phyloP scores from a whole-genome alignment of 345 rosid species.

The Alliaria petiolata region DNA sequence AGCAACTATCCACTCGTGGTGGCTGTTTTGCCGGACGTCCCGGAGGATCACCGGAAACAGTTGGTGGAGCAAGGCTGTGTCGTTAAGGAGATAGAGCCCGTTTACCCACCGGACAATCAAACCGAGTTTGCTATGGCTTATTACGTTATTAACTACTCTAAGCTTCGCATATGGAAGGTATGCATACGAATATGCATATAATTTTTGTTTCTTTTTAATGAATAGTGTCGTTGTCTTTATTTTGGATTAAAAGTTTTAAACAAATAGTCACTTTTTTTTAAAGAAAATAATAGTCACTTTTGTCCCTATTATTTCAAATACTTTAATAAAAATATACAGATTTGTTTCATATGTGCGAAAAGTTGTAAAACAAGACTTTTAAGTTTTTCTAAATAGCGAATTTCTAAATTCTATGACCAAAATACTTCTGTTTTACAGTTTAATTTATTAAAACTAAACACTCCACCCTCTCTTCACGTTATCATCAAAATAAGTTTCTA shows the following conservation, averaged over 20 bases:
- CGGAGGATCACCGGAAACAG: conserved; percentile 54
- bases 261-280: no score
- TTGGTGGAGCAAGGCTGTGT: conserved; percentile 58
- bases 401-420: background rate
- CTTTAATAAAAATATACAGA: no score
- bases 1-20: conserved; percentile 64
- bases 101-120: conserved; percentile 67
- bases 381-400: background rate
- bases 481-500: no score
- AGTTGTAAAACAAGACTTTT: no score
- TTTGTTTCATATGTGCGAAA: no score
- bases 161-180: conserved; percentile 86
- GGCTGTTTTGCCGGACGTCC: conserved; percentile 62
- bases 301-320: no score
- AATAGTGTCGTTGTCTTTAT: no score
- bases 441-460: background rate
- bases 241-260: no score
- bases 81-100: conserved; percentile 52
- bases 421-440: background rate
- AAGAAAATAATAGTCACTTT: no score
- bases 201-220: no score
- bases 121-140: conserved; percentile 75
- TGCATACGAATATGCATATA: no score
- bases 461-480: background rate
- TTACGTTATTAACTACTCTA: conserved; percentile 77